Conservation (phyloP, 2,329 filamentous ascomycete species). For the Fonsecaea nubica region DNA sequence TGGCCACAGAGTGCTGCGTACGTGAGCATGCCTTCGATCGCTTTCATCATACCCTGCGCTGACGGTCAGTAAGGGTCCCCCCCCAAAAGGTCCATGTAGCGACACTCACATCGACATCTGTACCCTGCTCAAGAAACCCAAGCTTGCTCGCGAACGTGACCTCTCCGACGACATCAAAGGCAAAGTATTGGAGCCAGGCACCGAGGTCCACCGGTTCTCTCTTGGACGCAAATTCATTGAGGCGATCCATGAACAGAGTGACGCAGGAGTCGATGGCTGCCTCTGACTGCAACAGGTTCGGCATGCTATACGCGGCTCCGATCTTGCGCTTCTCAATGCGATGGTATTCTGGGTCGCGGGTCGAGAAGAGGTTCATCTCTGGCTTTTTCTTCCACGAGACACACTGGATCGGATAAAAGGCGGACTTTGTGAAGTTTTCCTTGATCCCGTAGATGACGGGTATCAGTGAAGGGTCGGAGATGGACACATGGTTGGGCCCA, state of each 20-base stretch:
- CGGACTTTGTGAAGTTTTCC: conserved; percentile 36
- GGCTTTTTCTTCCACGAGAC: conserved; percentile 62
- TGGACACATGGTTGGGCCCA: conserved; percentile 75
- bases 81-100: too few species aligned
- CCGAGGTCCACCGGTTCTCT: conserved; percentile 45
- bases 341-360: conserved; percentile 75
- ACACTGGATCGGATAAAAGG: conserved; percentile 37
- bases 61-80: neutral
- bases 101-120: conserved; percentile 47
- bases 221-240: conserved; percentile 45
- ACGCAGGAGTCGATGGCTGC: conserved; percentile 43
- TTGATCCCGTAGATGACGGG: conserved; percentile 37
- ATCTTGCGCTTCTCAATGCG: conserved; percentile 43
- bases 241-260: conserved; percentile 68
- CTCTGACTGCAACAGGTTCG: conserved; percentile 40
- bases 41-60: conserved; percentile 41
- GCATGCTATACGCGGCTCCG: conserved; percentile 39
- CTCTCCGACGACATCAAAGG: conserved; percentile 51
- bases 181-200: conserved; percentile 68
- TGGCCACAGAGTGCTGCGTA: conserved; percentile 43
- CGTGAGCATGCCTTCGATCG: conserved; percentile 42
- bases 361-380: conserved; percentile 76
- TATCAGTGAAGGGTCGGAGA: conserved; percentile 66
- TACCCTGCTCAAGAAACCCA: conserved; percentile 51
- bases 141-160: conserved; percentile 51